Evolutionary conservation across 2,329 filamentous ascomycete species (phyloP).

Genomic region (Aureobasidium sp.): DNA sequence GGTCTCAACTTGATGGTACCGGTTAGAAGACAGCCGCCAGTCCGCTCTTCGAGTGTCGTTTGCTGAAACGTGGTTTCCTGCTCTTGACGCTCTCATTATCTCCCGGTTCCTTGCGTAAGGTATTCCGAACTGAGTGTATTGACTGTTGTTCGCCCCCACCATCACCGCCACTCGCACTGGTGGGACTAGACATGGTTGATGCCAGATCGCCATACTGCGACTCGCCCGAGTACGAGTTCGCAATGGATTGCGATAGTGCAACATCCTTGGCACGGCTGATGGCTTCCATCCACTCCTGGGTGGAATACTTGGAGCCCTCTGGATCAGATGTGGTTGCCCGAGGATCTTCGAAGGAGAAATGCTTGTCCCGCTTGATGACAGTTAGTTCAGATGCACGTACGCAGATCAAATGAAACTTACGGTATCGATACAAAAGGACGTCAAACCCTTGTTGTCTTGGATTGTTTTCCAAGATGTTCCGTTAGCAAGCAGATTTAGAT

Average conservation of each 20-base stretch:
- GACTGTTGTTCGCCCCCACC: slow-evolving; percentile 33
- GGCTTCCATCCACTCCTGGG: slow-evolving; percentile 87
- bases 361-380: slow-evolving; percentile 63
- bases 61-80: slow-evolving; percentile 63
- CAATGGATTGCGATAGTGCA: slow-evolving; percentile 62
- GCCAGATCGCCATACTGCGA: slow-evolving; percentile 35
- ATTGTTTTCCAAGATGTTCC: slow-evolving; percentile 73
- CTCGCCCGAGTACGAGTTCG: slow-evolving; percentile 53
- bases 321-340: slow-evolving; percentile 59
- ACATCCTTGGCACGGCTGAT: slow-evolving; percentile 81
- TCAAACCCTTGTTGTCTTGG: slow-evolving; percentile 77
- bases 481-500: slow-evolving; percentile 70
- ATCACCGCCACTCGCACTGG: slow-evolving; percentile 60
- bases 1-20: not conserved
- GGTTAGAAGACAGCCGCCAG: slow-evolving; percentile 71
- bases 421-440: slow-evolving; percentile 84
- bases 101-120: slow-evolving; percentile 35
- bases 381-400: slow-evolving; percentile 15
- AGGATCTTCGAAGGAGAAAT: slow-evolving; percentile 89
- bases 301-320: slow-evolving; percentile 57
- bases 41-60: slow-evolving; percentile 90
- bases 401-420: slow-evolving; percentile 49
- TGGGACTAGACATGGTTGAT: slow-evolving; percentile 61
- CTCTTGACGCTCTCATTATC: slow-evolving; percentile 47
- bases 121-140: slow-evolving; percentile 28